Base-by-base conservation (phyloP, 2,329 filamentous ascomycete genomes). In the Xylaria sp. region DNA sequence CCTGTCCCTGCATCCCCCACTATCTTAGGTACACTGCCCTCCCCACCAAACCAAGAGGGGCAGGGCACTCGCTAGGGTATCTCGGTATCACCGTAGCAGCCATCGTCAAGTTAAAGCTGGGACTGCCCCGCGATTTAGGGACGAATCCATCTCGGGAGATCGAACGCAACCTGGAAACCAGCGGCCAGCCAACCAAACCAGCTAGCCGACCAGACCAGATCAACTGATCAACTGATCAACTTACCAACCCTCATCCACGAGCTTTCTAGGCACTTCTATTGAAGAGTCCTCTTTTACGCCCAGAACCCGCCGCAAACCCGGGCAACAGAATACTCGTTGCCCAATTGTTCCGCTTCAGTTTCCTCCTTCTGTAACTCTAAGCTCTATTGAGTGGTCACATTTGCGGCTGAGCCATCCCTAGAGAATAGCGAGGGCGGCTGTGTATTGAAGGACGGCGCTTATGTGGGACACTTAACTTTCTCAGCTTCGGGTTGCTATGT, bases 401-500 rank as follows among this genome's bases (percentile, higher is more conserved):
- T 47, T 47, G 42, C 42, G 57, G 50, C 51, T 57, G 51, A 23
- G 57, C 47, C 35, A 40, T 61, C n/a, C 15, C 49, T 60, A 49
- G 49, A 57, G 42, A 43, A 40, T 47, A 57, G 51, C 60, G 49
- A 59, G 35, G 43, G 60, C 65, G 68, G 69, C 68, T 70, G 70
- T 63, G 68, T 66, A 61, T 56, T 40, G 9, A 60, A 61, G 56
- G 55, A 58, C 57, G 67, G 66, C 63, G 59, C 63, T 40, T 17
- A 25, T 57, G 50, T 37, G n/a, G n/a, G 43, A 54, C 37, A 43
- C 59, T 57, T 65, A 53, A 57, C 47, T n/a, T n/a, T 56, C 43
- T 21, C 47, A 50, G 51, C 61, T 46, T 55, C 61, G 55, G 55
- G 56, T 65, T 68, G 63, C 61, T 31, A 74, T 73, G 70, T 61